These are phyloP conservation scores for Metschnikowia aberdeeniae DNA, from an alignment of 805 yeast genomes.

Conservation along the genomic window DNA sequence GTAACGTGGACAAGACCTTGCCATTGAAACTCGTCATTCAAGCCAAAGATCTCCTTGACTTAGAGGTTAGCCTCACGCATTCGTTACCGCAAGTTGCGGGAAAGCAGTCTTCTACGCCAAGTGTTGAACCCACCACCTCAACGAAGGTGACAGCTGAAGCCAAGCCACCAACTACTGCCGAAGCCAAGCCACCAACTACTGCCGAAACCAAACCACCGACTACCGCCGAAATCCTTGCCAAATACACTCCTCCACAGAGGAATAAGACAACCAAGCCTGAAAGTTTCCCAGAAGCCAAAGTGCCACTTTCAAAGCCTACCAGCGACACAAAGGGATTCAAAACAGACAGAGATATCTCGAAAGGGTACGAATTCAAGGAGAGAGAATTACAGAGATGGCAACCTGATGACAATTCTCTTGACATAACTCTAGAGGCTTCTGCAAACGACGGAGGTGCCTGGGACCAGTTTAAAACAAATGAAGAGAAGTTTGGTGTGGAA, in stretches of 20 bases:
- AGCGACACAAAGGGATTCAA: constrained; percentile 41
- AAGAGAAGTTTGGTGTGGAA: constrained; percentile 81
- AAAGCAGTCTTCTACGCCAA: not conserved
- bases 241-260: not conserved
- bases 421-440: constrained; percentile 35
- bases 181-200: not conserved
- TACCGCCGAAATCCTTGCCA: not conserved
- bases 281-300: constrained; percentile 1
- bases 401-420: constrained; percentile 52
- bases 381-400: constrained; percentile 83
- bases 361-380: constrained; percentile 46
- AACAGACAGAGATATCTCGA: constrained; percentile 82
- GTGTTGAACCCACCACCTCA: not conserved
- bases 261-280: not conserved
- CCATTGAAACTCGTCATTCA: constrained; percentile 44
- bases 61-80: constrained; percentile 30
- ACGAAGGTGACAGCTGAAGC: not conserved
- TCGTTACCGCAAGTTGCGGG: not conserved
- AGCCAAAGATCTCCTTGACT: constrained; percentile 49
- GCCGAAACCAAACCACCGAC: not conserved
- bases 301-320: not conserved
- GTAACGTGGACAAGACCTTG: constrained; percentile 32
- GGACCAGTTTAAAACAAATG: constrained; percentile 96
- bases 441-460: constrained; percentile 41
- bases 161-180: not conserved